Conservation (phyloP, 2,329 filamentous ascomycete species). For the Xylariaceae sp. region DNA sequence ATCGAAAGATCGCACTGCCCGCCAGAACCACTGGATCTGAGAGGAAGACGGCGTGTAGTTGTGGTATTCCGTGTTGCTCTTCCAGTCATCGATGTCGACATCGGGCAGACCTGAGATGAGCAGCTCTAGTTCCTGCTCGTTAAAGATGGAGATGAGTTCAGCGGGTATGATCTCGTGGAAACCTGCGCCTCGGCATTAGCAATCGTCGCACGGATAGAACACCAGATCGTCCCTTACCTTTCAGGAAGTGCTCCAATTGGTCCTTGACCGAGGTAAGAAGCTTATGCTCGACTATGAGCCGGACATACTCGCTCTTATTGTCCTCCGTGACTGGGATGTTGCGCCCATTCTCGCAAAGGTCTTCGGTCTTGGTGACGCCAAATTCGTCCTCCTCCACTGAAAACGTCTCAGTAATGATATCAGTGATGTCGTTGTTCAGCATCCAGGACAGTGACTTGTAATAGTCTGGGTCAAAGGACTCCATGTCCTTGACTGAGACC, state of each 20-base stretch:
- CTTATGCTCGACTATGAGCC: conserved; percentile 88
- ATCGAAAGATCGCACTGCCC: conserved; percentile 92
- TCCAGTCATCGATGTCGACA: conserved; percentile 98
- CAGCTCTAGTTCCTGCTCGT: conserved; percentile 93
- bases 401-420: conserved; percentile 95
- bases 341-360: conserved; percentile 79
- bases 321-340: conserved; percentile 93
- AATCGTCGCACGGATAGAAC: conserved; percentile 3
- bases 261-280: conserved; percentile 87
- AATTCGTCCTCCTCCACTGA: conserved; percentile 92
- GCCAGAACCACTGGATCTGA: conserved; percentile 99
- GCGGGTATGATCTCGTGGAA: conserved; percentile 98
- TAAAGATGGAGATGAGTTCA: conserved; percentile 93
- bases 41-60: conserved; percentile 92
- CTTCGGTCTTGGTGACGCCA: conserved; percentile 78
- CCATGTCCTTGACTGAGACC: conserved; percentile 98
- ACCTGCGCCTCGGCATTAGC: conserved; percentile 40
- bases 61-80: conserved; percentile 97
- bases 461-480: conserved; percentile 95
- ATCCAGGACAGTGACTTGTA: conserved; percentile 99
- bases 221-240: conserved; percentile 46
- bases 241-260: conserved; percentile 88
- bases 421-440: conserved; percentile 95
- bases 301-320: conserved; percentile 97
- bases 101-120: conserved; percentile 95